These are phyloP conservation scores for Mortierella alpina DNA, from an alignment of 192 early-diverging fungal species.

Conservation along the genomic window DNA sequence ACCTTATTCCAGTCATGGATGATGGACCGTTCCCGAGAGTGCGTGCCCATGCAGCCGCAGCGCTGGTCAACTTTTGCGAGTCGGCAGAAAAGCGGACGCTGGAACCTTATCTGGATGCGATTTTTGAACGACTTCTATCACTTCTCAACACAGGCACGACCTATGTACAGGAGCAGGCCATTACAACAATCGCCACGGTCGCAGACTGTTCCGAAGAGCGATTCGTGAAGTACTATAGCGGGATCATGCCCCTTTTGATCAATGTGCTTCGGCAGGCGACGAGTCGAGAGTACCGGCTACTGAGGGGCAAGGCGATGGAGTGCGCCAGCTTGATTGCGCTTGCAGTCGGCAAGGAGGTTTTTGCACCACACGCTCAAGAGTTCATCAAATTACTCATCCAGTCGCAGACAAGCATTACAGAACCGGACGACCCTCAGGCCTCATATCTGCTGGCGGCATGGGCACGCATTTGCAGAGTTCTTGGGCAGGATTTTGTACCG, in stretches of 20 bases:
- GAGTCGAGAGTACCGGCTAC: conserved; percentile 84
- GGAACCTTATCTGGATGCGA: conserved; percentile 88
- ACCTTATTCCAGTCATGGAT: conserved; percentile 90
- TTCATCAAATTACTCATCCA: conserved; percentile 84
- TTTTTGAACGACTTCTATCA: conserved; percentile 86
- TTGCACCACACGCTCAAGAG: conserved; percentile 79
- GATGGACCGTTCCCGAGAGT: conserved; percentile 72
- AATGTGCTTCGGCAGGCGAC: conserved; percentile 86
- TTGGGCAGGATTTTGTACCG: conserved; percentile 93
- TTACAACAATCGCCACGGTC: conserved; percentile 96
- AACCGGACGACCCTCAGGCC: conserved; percentile 92
- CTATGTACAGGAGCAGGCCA: conserved; percentile 98
- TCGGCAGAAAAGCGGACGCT: conserved; percentile 82
- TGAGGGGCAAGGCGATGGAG: conserved; percentile 97
- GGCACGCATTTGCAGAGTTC: conserved; percentile 96
- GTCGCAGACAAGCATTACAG: conserved; percentile 81
- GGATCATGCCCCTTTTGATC: conserved; percentile 96
- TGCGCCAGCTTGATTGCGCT: conserved; percentile 93
- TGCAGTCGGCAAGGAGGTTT: conserved; percentile 91
- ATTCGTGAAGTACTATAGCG: conserved; percentile 90
- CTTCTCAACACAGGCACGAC: conserved; percentile 86
- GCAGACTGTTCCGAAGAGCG: conserved; percentile 91
- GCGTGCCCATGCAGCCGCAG: conserved; percentile 94
- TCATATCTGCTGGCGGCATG: conserved; percentile 94
- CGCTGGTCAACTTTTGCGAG: conserved; percentile 97